phyloP scores from a whole-genome alignment of 169 alveolate genomes.

The Eimeria maxima region DNA sequence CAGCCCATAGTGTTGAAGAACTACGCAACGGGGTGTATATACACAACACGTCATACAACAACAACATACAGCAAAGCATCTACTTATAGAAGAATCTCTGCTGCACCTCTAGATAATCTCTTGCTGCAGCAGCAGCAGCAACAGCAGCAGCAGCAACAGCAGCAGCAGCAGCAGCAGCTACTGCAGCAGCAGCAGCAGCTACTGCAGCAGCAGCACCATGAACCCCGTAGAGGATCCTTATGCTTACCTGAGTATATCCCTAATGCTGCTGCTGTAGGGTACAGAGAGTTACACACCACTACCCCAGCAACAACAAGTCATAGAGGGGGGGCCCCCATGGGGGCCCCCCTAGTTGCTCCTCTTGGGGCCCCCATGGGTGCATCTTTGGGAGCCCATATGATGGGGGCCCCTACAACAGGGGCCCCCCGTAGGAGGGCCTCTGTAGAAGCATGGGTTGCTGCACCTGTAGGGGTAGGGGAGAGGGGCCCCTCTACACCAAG shows the following conservation, averaged over 20 bases:
- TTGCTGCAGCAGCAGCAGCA: conserved; percentile 35
- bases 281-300: background rate
- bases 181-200: too few relatives aligned
- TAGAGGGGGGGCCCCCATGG: conserved; percentile 10
- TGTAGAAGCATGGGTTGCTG: conserved; percentile 50
- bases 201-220: background rate
- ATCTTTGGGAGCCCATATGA: too few relatives aligned
- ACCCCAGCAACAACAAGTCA: background rate
- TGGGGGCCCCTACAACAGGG: too few relatives aligned
- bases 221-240: background rate
- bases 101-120: background rate
- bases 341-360: background rate
- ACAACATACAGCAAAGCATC: background rate
- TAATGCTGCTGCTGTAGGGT: background rate
- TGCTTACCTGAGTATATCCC: background rate
- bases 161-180: background rate
- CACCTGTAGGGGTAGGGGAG: background rate
- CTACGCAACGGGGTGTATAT: conserved; percentile 36
- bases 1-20: background rate
- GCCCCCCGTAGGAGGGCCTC: conserved; percentile 29
- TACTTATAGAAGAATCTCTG: background rate
- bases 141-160: conserved; percentile 49
- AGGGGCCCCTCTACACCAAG: background rate
- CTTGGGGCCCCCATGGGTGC: background rate
- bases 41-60: conserved; percentile 5